Percentiles rank a stretch among this genome's conserved stretches.
Evolutionary conservation across 805 yeast genomes (phyloP).

Genomic region (Wickerhamomyces rabaulensis): DNA sequence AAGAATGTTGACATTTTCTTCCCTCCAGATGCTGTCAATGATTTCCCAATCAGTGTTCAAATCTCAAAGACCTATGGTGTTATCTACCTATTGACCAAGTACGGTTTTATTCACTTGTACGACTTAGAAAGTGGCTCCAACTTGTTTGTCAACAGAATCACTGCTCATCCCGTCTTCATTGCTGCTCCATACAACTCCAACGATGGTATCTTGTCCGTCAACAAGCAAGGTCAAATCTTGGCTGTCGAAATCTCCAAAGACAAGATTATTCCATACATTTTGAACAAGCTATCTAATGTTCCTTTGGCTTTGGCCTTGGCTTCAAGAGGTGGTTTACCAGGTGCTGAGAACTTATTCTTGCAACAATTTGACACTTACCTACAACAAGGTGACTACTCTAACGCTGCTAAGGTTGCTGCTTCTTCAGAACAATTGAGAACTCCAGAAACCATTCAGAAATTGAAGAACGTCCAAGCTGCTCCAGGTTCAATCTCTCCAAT

Average conservation of each 20-base stretch:
- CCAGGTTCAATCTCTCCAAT: slow-evolving; percentile 96
- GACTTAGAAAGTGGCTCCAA: slow-evolving; percentile 91
- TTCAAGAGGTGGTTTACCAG: slow-evolving; percentile 93
- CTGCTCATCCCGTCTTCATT: slow-evolving; percentile 92
- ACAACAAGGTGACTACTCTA: slow-evolving; percentile 78
- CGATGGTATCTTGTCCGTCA: slow-evolving; percentile 87
- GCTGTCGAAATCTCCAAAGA: slow-evolving; percentile 85
- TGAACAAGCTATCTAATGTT: slow-evolving; percentile 81
- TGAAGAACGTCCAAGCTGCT: slow-evolving; percentile 83
- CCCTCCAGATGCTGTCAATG: slow-evolving; percentile 94
- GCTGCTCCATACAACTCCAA: slow-evolving; percentile 67
- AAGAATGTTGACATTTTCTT: slow-evolving; percentile 89
- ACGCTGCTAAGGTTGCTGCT: slow-evolving; percentile 97
- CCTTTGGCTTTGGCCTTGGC: slow-evolving; percentile 83
- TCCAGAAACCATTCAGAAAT: slow-evolving; percentile 87
- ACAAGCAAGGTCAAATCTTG: slow-evolving; percentile 91
- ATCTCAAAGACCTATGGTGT: slow-evolving; percentile 83
- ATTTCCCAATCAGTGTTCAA: slow-evolving; percentile 92
- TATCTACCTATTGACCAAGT: slow-evolving; percentile 84
- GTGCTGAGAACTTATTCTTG: slow-evolving; percentile 87
- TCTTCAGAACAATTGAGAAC: slow-evolving; percentile 90
- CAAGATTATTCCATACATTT: slow-evolving; percentile 82
- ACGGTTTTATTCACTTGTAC: slow-evolving; percentile 93
- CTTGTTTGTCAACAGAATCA: slow-evolving; percentile 91
- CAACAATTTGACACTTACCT: slow-evolving; percentile 89